A percentile compares a stretch with the other conserved stretches of the same genome.
Evolutionary conservation across 345 rosid species (phyloP).

Genomic region (Brassica juncea): DNA sequence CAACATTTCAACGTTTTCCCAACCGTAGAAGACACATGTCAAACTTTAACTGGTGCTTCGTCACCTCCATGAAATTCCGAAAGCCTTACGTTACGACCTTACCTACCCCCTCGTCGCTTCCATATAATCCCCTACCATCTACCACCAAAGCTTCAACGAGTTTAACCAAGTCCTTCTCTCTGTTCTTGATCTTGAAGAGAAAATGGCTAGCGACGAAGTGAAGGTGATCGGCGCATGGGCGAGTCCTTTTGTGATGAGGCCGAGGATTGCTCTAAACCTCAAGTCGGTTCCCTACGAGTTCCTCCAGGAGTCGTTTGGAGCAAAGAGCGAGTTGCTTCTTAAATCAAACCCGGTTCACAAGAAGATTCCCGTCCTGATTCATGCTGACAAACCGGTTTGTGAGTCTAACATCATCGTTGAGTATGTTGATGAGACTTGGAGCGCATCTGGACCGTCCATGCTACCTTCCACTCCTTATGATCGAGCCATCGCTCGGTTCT

Average conservation of each 20-base stretch:
- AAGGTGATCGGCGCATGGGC: slow-evolving; percentile 70
- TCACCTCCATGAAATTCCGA: background rate
- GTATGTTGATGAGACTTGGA: slow-evolving; percentile 72
- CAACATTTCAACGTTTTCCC: slow-evolving; percentile 17
- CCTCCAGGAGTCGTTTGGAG: slow-evolving; percentile 50
- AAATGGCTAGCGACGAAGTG: slow-evolving; percentile 47
- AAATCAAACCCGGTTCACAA: slow-evolving; percentile 76
- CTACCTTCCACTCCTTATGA: slow-evolving; percentile 69
- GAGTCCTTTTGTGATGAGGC: slow-evolving; percentile 71
- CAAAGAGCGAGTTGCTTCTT: slow-evolving; percentile 70
- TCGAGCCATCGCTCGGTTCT: slow-evolving; percentile 69
- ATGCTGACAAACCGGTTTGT: slow-evolving; percentile 54
- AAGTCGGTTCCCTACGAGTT: slow-evolving; percentile 66
- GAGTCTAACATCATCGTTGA: slow-evolving; percentile 75
- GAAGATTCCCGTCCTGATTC: slow-evolving; percentile 77
- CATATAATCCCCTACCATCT: slow-evolving; percentile 19
- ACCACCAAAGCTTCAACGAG: background rate
- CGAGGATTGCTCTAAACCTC: slow-evolving; percentile 63
- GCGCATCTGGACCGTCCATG: slow-evolving; percentile 52
- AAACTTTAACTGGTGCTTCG: background rate
- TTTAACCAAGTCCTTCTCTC: background rate
- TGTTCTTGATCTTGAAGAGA: slow-evolving; percentile 8
- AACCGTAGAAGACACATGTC: slow-evolving; percentile 11
- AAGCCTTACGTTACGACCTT: slow-evolving; percentile 8
- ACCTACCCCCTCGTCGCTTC: slow-evolving; percentile 15